Conservation (phyloP, 768 basidiomycete species). For the Trametes meyenii region DNA sequence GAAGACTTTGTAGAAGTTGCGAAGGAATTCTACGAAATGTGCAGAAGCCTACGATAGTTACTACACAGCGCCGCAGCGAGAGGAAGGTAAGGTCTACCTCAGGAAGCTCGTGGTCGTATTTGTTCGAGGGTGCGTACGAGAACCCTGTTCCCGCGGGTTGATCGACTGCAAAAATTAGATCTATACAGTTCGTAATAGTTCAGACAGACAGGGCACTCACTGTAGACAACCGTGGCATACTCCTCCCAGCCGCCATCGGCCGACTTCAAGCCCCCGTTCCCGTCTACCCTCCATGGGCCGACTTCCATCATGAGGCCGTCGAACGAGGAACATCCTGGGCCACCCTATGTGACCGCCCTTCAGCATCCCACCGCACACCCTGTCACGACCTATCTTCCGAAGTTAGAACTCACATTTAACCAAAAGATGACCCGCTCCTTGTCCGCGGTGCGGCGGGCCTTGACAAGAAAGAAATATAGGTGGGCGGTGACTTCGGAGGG, state of each 20-base stretch:
- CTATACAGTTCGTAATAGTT: not conserved
- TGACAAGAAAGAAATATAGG: slow-evolving; percentile 87
- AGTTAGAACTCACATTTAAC: slow-evolving; percentile 81
- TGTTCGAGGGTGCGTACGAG: slow-evolving; percentile 86
- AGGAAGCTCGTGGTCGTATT: slow-evolving; percentile 77
- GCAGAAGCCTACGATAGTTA: slow-evolving; percentile 57
- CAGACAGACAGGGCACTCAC: slow-evolving; percentile 51
- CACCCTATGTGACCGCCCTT: slow-evolving; percentile 57
- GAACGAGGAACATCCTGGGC: slow-evolving; percentile 96
- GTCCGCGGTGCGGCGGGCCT: slow-evolving; percentile 87
- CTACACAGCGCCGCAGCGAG: not conserved
- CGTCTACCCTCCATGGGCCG: slow-evolving; percentile 88
- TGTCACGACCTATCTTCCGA: no score
- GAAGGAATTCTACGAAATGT: slow-evolving; percentile 83
- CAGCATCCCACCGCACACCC: not conserved
- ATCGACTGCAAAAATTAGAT: slow-evolving; percentile 64
- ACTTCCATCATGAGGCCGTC: slow-evolving; percentile 98
- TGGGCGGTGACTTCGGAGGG: slow-evolving; percentile 72
- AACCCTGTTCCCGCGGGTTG: slow-evolving; percentile 97
- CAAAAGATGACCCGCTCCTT: slow-evolving; percentile 91
- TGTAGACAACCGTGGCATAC: slow-evolving; percentile 89
- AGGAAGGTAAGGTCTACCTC: slow-evolving; percentile 48
- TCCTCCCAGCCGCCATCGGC: slow-evolving; percentile 96
- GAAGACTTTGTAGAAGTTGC: slow-evolving; percentile 88
- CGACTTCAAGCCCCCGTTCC: slow-evolving; percentile 68